These are phyloP conservation scores for Escovopsis sp. DNA, from an alignment of 2,329 filamentous ascomycete genomes.

Conservation along the genomic window DNA sequence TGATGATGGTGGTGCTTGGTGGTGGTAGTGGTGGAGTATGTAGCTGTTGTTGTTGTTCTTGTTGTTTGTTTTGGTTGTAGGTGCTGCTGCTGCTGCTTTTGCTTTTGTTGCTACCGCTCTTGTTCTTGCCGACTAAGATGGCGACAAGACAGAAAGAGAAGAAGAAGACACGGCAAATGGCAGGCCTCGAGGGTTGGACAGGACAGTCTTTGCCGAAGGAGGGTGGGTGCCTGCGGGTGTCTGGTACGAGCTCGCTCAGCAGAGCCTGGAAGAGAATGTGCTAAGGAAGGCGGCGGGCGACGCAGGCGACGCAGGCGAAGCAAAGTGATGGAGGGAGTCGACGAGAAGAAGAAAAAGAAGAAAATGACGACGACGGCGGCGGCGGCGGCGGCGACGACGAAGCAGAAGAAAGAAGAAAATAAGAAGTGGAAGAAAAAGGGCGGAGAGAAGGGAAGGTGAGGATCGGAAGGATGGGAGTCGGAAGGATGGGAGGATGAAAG, in stretches of 20 bases:
- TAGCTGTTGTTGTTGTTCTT: conserved; percentile 1
- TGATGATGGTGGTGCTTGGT: no score
- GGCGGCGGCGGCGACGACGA: conserved; percentile 20
- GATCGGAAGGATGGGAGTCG: conserved; percentile 24
- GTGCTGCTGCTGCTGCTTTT: conserved; percentile 1
- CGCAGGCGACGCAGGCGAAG: conserved; percentile 7
- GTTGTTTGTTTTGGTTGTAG: neutral
- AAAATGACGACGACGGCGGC: no score
- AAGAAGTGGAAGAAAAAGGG: neutral
- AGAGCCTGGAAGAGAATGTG: conserved; percentile 23
- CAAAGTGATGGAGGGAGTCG: conserved; percentile 14
- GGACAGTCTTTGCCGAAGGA: conserved; percentile 24
- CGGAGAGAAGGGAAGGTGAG: conserved; percentile 25
- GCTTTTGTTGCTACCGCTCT: neutral
- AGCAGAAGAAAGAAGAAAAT: conserved; percentile 20
- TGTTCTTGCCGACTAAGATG: conserved; percentile 2
- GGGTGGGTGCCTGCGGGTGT: conserved; percentile 15
- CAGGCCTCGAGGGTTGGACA: conserved; percentile 7
- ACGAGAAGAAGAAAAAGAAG: no score
- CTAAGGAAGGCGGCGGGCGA: conserved; percentile 20
- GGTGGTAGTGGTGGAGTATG: neutral
- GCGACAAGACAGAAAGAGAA: conserved; percentile 8
- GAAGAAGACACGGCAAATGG: conserved; percentile 2
- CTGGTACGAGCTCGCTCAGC: conserved; percentile 16
- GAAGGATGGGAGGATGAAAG: neutral